A percentile compares a stretch with the other conserved stretches of the same genome.
These are phyloP conservation scores for Syzygium syzygioides DNA, from an alignment of 441 rosid genomes.

Conservation along the genomic window DNA sequence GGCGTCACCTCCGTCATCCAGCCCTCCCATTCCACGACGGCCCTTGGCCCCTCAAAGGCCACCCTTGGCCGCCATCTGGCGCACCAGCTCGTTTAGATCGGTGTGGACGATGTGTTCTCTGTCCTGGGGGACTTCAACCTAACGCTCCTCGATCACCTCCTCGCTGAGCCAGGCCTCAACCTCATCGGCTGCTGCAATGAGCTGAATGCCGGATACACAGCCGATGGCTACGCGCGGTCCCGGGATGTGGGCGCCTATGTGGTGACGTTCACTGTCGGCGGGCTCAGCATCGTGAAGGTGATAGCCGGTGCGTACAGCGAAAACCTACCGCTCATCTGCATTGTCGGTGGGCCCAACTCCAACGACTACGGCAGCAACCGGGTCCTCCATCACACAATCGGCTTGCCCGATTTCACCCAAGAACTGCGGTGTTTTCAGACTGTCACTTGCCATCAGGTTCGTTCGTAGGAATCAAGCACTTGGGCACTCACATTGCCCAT, in stretches of 20 bases:
- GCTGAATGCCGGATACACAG: neutral
- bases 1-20: neutral
- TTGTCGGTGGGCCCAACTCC: constrained; percentile 5
- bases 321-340: constrained; percentile 5
- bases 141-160: neutral
- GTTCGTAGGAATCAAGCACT: neutral
- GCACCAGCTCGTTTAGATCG: neutral
- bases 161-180: constrained; percentile 22
- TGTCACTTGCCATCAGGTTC: constrained; percentile 6
- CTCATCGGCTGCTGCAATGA: constrained; percentile 13
- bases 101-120: neutral
- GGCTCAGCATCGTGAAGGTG: neutral
- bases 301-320: constrained; percentile 1
- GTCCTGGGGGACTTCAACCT: constrained; percentile 8
- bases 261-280: neutral
- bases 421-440: constrained; percentile 9
- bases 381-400: constrained; percentile 10
- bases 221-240: neutral
- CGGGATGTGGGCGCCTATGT: neutral
- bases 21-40: neutral
- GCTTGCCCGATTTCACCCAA: constrained; percentile 14
- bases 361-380: constrained; percentile 7
- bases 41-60: neutral
- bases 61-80: constrained; percentile 4
- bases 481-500: neutral